phyloP scores from a whole-genome alignment of 139 green algal genomes.

The Haematococcus lacustris region DNA sequence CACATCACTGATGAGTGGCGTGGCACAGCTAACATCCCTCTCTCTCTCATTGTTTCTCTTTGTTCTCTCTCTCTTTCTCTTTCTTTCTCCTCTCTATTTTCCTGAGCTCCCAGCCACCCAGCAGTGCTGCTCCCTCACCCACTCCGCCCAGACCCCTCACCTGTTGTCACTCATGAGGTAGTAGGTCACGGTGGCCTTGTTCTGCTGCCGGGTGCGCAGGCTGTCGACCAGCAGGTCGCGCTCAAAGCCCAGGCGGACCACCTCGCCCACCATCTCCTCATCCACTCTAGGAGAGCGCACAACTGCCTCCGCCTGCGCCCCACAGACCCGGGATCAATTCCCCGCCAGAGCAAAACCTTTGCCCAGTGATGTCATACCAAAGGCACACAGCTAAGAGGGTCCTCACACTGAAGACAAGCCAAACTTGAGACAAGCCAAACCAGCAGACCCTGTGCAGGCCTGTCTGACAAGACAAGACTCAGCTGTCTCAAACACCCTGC shows the following conservation, averaged over 20 bases:
- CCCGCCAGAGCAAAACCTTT: no score
- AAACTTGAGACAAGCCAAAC: no score
- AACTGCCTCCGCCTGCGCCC: slow-evolving; percentile 53
- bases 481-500: no score
- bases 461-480: no score
- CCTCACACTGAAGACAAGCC: no score
- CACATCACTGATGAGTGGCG: not conserved
- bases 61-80: not conserved
- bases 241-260: slow-evolving; percentile 83
- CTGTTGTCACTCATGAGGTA: slow-evolving; percentile 86
- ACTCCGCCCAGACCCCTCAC: not conserved
- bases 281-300: slow-evolving; percentile 42
- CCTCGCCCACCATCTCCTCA: slow-evolving; percentile 72
- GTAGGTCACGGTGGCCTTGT: slow-evolving; percentile 97
- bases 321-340: no score
- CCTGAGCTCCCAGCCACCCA: not conserved
- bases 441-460: no score
- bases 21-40: no score
- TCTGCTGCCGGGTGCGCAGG: slow-evolving; percentile 63
- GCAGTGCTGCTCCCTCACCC: not conserved
- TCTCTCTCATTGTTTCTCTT: not conserved
- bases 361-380: no score
- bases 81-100: not conserved
- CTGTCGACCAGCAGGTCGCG: slow-evolving; percentile 58
- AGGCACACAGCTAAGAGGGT: no score